Evolutionary conservation across 805 yeast species (phyloP).

Genomic region (Metschnikowia drakensbergensis): DNA sequence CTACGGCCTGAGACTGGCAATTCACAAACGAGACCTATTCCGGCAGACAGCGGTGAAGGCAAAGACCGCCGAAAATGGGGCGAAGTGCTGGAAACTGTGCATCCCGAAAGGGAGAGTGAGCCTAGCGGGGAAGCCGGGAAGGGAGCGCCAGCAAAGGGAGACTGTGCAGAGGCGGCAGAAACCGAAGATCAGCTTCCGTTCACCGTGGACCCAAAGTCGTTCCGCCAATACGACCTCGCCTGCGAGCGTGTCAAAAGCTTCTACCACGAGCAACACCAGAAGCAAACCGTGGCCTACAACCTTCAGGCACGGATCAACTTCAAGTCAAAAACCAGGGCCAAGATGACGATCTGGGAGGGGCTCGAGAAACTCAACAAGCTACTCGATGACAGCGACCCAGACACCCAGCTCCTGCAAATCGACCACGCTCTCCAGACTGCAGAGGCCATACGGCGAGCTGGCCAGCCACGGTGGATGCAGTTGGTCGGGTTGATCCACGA

Average conservation of each 20-base stretch:
- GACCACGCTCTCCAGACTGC: constrained; percentile 77
- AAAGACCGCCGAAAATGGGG: too few relatives aligned
- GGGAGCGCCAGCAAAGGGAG: too few relatives aligned
- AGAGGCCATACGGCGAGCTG: constrained; percentile 64
- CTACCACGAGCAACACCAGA: constrained; percentile 63
- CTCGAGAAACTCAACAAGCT: constrained; percentile 55
- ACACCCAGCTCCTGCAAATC: constrained; percentile 68
- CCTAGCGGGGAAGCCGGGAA: too few relatives aligned
- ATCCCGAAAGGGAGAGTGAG: neutral
- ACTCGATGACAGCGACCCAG: constrained; percentile 72
- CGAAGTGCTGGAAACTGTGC: neutral
- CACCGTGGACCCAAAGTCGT: constrained; percentile 38
- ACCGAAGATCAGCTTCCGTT: neutral
- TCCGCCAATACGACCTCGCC: constrained; percentile 65
- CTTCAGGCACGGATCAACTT: constrained; percentile 68
- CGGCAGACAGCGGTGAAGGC: neutral
- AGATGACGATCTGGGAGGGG: constrained; percentile 72
- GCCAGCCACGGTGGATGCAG: constrained; percentile 74
- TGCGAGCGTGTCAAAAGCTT: constrained; percentile 64
- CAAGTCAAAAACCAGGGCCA: constrained; percentile 62
- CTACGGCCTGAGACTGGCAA: too few relatives aligned
- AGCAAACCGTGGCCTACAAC: constrained; percentile 69
- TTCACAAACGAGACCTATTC: too few relatives aligned
- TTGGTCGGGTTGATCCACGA: constrained; percentile 70
- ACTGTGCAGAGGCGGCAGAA: too few relatives aligned